Percentiles rank a stretch among this genome's conserved stretches.
These are phyloP conservation scores for Sclerotiophoma versabilis DNA, from an alignment of 2,329 filamentous ascomycete genomes.

Conservation along the genomic window DNA sequence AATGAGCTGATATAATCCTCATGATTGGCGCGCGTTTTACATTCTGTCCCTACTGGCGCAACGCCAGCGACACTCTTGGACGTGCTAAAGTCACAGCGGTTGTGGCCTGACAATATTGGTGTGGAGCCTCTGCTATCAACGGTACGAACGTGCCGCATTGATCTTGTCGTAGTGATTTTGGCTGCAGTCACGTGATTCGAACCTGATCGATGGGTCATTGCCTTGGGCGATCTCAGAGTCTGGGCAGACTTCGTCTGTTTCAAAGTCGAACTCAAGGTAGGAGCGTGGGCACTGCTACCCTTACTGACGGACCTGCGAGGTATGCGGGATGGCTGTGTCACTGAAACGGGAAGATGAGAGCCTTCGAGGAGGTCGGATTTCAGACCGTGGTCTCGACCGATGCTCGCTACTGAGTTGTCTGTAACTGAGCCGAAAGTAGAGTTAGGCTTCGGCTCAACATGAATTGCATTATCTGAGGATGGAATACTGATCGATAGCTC, in stretches of 20 bases:
- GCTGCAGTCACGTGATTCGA: background rate
- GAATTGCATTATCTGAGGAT: background rate
- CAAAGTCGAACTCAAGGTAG: conserved; percentile 22
- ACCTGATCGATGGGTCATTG: background rate
- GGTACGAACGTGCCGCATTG: conserved; percentile 31
- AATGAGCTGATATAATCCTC: background rate
- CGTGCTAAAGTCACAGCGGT: background rate
- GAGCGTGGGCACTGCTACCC: conserved; percentile 9
- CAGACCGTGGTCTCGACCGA: background rate
- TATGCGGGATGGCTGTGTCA: conserved; percentile 33
- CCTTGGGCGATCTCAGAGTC: background rate
- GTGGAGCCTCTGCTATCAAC: conserved; percentile 30
- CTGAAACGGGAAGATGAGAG: conserved; percentile 5
- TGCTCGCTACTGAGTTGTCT: conserved; percentile 8
- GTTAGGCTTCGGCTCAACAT: conserved; percentile 10
- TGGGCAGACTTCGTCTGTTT: conserved; percentile 28
- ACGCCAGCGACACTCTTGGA: background rate
- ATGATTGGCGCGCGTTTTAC: background rate
- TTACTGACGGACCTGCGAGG: conserved; percentile 25
- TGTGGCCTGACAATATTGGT: conserved; percentile 18
- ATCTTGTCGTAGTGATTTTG: background rate
- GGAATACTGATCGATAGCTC: conserved; percentile 33
- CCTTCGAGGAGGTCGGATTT: background rate
- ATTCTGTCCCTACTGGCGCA: background rate
- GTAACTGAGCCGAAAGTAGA: conserved; percentile 14